Base-by-base conservation (phyloP, 2,329 filamentous ascomycete genomes). In the Trichoderma atroviride region DNA sequence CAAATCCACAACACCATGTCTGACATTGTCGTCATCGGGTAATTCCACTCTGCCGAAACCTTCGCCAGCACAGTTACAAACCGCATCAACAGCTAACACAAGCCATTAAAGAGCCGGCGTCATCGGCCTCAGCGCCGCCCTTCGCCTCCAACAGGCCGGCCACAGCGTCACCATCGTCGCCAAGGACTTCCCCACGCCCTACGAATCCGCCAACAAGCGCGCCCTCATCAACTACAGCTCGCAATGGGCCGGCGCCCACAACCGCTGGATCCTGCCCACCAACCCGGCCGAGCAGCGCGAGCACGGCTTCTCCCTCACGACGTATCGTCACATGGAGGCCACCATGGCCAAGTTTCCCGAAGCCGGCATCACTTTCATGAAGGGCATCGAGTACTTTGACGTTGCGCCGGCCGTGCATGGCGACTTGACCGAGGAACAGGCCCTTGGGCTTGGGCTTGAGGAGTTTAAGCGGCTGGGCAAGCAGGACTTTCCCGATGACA, bases 241-340 rank as follows among this genome's bases (percentile, higher is more conserved):
- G 27, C 81, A 82, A 5, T 86, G 83, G 84, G 84, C 79, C 62
- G 84, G 84, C 24, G 83, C 84, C 1, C 83, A 86, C 73, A 85
- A 84, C 75, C 80, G 83, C 60, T 83, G 80, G 75, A 79, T 84
- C 10, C 79, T 79, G 1, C 47, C 74, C 74, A 10, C 76, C 10
- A 71, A 75, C 6, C 74, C 77, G 40, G 74, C 75, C 5, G 77
- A 78, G 50, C 75, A 75, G 63, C 77, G 81, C 37, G 84, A 86
- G 70, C 83, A 85, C 71, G 75, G 67, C 47, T 78, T 84, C 73
- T 78, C 83, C 16, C 73, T 83, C 16, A 73, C 69, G 14, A 85
- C 83, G 11, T 85, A 79, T 74, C 74, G 73, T 9, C 78, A 79
- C 71, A 84, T 85, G 83, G 75, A 78, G 47, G 71, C 70, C 9